Percentiles rank a stretch among this genome's conserved stretches.
Evolutionary conservation across 2,329 filamentous ascomycete genomes (phyloP).

Genomic region (Arthrobotrys entomopaga): DNA sequence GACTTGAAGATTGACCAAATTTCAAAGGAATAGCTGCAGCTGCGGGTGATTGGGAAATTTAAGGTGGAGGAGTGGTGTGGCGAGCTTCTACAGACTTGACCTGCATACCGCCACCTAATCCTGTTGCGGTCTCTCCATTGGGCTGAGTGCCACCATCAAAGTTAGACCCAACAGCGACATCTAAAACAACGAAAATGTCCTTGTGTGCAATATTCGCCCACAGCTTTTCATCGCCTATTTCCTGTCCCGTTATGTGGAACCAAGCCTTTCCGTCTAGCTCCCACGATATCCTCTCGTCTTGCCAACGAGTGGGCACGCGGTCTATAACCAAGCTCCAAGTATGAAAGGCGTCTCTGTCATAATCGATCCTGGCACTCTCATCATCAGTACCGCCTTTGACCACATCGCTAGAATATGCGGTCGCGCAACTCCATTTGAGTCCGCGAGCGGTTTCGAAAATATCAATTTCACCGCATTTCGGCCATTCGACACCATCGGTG

Average conservation of each 20-base stretch:
- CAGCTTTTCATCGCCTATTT: slow-evolving; percentile 47
- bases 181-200: slow-evolving; percentile 54
- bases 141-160: slow-evolving; percentile 55
- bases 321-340: slow-evolving; percentile 56
- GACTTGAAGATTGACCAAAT: neutral
- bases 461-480: slow-evolving; percentile 56
- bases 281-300: slow-evolving; percentile 56
- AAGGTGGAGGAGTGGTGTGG: slow-evolving; percentile 2
- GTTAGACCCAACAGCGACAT: slow-evolving; percentile 55
- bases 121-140: slow-evolving; percentile 52
- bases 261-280: slow-evolving; percentile 53
- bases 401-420: slow-evolving; percentile 50
- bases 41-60: too few relatives aligned
- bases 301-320: slow-evolving; percentile 52
- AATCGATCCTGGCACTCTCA: slow-evolving; percentile 24
- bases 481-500: slow-evolving; percentile 44
- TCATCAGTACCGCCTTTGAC: slow-evolving; percentile 35
- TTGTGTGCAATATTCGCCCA: slow-evolving; percentile 56
- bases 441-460: slow-evolving; percentile 57
- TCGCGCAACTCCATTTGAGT: slow-evolving; percentile 53
- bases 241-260: slow-evolving; percentile 54
- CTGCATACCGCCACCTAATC: slow-evolving; percentile 53
- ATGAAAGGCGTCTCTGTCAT: slow-evolving; percentile 54
- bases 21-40: neutral
- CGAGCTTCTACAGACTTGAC: slow-evolving; percentile 52